phyloP scores from a whole-genome alignment of 2,329 filamentous ascomycete genomes.

The Plenodomus biglobosus region DNA sequence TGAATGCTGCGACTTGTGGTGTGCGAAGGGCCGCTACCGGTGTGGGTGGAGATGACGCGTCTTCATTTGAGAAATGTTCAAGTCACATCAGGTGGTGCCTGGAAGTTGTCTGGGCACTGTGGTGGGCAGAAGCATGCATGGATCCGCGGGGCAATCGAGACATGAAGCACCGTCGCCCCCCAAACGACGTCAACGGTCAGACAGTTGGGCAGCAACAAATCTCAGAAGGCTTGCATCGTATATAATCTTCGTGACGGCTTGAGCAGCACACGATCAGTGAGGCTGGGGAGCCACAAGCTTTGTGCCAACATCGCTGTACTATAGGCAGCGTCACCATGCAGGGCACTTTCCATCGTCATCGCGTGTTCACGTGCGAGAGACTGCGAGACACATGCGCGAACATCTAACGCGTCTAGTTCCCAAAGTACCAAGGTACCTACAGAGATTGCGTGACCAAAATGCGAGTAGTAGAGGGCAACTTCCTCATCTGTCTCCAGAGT shows the following conservation, averaged over 20 bases:
- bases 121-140: constrained; percentile 20
- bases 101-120: constrained; percentile 20
- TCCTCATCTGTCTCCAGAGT: constrained; percentile 40
- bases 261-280: no score
- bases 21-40: constrained; percentile 21
- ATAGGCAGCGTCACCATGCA: no score
- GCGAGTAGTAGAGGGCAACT: background rate
- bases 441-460: background rate
- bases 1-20: background rate
- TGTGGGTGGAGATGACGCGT: constrained; percentile 22
- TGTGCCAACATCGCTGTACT: no score
- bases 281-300: no score
- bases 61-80: constrained; percentile 32
- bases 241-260: no score
- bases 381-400: constrained; percentile 8
- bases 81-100: constrained; percentile 16
- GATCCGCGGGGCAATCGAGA: constrained; percentile 29
- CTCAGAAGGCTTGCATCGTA: no score
- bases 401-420: constrained; percentile 10
- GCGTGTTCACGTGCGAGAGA: constrained; percentile 29
- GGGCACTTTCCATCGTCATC: constrained; percentile 9
- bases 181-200: constrained; percentile 1
- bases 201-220: constrained; percentile 16
- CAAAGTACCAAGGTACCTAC: background rate
- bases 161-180: background rate